Conservation (phyloP, 2,329 filamentous ascomycete species). For the Ambrosiella beaveri region DNA sequence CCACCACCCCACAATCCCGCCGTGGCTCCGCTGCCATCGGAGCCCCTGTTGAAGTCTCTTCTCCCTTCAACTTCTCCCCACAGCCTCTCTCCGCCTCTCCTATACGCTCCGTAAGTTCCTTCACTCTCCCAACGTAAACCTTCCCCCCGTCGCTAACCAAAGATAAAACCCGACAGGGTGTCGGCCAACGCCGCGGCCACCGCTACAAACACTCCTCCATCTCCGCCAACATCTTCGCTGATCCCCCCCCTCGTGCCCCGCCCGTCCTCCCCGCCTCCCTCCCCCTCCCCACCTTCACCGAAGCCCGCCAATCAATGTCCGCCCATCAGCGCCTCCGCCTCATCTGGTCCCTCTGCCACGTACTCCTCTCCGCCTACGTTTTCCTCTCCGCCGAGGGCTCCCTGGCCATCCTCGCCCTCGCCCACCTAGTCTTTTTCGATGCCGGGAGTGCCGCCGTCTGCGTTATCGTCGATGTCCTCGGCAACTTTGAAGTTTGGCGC, state of each 20-base stretch:
- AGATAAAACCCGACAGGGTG: constrained; percentile 38
- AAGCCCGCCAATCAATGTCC: constrained; percentile 82
- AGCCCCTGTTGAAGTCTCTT: constrained; percentile 18
- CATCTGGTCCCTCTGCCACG: constrained; percentile 81
- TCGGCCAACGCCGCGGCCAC: constrained; percentile 84
- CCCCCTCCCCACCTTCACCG: constrained; percentile 73
- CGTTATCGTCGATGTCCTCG: constrained; percentile 78
- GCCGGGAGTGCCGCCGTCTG: constrained; percentile 83
- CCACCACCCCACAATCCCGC: background rate
- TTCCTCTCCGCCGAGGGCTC: constrained; percentile 76
- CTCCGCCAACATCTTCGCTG: constrained; percentile 74
- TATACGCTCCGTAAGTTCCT: constrained; percentile 51
- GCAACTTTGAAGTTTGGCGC: constrained; percentile 97
- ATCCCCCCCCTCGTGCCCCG: constrained; percentile 70
- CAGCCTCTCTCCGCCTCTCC: constrained; percentile 58
- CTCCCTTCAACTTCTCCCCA: constrained; percentile 91
- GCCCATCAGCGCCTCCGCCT: constrained; percentile 67
- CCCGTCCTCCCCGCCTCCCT: constrained; percentile 80
- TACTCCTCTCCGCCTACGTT: constrained; percentile 65
- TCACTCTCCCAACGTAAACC: background rate
- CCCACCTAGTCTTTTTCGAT: constrained; percentile 88
- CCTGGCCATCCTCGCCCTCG: constrained; percentile 78
- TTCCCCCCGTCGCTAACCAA: background rate
- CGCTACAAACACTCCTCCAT: constrained; percentile 97
- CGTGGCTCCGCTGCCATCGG: background rate